Percentiles rank a stretch among this genome's conserved stretches.
These are phyloP conservation scores for Calonectria hawksworthii DNA, from an alignment of 2,329 filamentous ascomycete species.

Conservation along the genomic window DNA sequence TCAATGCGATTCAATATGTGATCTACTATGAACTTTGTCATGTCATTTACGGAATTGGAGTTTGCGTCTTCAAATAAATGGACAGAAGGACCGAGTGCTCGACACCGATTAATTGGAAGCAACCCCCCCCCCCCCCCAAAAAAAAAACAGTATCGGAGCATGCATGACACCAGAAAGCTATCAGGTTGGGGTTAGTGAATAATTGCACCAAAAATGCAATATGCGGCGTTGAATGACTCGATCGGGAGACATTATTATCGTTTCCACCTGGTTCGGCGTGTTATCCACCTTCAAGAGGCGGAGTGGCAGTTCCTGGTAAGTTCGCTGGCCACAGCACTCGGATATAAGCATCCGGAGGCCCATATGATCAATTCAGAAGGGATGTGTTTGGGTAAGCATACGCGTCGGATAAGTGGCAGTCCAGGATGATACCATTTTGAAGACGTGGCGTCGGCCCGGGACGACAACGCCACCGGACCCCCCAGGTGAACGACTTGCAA, in stretches of 20 bases:
- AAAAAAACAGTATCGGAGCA: constrained; percentile 79
- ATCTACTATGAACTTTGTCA: background rate
- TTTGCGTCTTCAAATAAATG: too few species aligned
- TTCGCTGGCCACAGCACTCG: constrained; percentile 75
- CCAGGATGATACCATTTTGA: constrained; percentile 72
- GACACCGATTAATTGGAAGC: constrained; percentile 75
- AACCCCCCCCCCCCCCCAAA: too few species aligned
- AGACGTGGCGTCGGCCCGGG: constrained; percentile 74
- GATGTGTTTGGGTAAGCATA: constrained; percentile 86
- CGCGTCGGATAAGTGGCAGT: constrained; percentile 87
- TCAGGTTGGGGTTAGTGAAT: constrained; percentile 7
- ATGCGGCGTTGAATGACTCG: constrained; percentile 58
- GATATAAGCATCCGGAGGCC: constrained; percentile 78
- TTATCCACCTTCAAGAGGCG: constrained; percentile 78
- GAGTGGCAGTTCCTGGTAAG: constrained; percentile 69
- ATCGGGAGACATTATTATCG: constrained; percentile 73
- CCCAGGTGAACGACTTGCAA: constrained; percentile 87
- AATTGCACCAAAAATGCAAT: background rate
- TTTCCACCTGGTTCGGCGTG: constrained; percentile 79
- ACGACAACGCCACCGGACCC: constrained; percentile 92
- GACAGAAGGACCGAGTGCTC: constrained; percentile 58
- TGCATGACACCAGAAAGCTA: constrained; percentile 20
- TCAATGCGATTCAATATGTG: constrained; percentile 77
- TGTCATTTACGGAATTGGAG: background rate
- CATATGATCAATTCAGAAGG: constrained; percentile 88